These are phyloP conservation scores for Vitis cinerea DNA, from an alignment of 164 flowering plant species.

Conservation along the genomic window DNA sequence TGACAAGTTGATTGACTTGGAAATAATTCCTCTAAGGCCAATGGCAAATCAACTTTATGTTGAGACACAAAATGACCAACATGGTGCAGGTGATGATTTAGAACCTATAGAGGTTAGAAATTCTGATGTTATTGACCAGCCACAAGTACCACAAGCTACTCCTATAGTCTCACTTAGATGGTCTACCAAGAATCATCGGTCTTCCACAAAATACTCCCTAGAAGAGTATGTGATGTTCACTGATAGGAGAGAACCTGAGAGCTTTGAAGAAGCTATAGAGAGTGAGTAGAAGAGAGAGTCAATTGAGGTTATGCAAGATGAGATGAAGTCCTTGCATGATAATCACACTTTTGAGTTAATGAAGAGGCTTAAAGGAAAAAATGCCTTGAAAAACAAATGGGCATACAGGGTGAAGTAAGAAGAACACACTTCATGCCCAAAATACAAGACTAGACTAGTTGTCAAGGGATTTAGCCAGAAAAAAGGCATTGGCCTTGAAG, in stretches of 20 bases:
- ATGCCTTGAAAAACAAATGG: conserved; percentile 18
- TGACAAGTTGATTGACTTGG: too few relatives aligned
- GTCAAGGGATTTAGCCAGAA: conserved; percentile 18
- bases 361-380: conserved; percentile 14
- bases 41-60: background rate
- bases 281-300: conserved; percentile 8
- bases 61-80: too few relatives aligned
- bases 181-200: background rate
- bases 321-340: conserved; percentile 6
- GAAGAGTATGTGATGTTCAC: conserved; percentile 11
- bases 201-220: background rate
- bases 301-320: conserved; percentile 15
- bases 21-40: too few relatives aligned
- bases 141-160: too few relatives aligned
- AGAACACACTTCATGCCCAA: background rate
- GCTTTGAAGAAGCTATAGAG: conserved; percentile 1
- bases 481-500: too few relatives aligned
- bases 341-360: conserved; percentile 28
- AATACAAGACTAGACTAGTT: conserved; percentile 16
- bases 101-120: too few relatives aligned
- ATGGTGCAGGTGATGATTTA: too few relatives aligned
- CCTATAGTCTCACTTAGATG: background rate
- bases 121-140: too few relatives aligned
- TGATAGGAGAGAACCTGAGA: conserved; percentile 19
- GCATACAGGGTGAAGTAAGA: conserved; percentile 16